Conservation (phyloP, 2,329 filamentous ascomycete species). For the Fusarium pseudonygamai region DNA sequence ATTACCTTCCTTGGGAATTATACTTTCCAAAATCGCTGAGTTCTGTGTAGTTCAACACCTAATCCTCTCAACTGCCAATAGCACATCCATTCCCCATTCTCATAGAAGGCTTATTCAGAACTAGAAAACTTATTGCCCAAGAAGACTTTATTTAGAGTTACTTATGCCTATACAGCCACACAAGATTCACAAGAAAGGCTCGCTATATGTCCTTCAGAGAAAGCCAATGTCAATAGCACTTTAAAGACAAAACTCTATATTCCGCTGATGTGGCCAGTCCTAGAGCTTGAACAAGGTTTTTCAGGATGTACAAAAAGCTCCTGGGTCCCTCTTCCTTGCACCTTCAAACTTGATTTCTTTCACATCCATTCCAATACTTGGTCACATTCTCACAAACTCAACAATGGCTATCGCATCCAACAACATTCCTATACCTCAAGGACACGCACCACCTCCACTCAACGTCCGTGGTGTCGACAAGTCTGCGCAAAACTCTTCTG, state of each 20-base stretch:
- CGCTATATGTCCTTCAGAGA: fast-evolving
- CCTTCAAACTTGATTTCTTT: no score
- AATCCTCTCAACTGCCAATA: not conserved
- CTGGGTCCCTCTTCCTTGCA: not conserved
- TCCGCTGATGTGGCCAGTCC: fast-evolving
- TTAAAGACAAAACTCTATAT: fast-evolving
- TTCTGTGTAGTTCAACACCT: fast-evolving
- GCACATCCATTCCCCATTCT: not conserved
- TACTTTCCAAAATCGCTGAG: fast-evolving
- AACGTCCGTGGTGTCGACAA: not conserved
- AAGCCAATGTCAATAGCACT: not conserved
- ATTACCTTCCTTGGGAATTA: no score
- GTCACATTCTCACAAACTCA: not conserved
- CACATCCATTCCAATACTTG: fast-evolving
- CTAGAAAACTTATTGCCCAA: no score
- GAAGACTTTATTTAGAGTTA: no score
- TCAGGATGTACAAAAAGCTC: not conserved
- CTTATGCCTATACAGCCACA: fast-evolving
- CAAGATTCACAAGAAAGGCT: fast-evolving
- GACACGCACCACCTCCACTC: no score
- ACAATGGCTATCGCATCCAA: not conserved
- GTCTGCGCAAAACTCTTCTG: no score
- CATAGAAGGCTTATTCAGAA: no score
- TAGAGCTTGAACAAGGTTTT: not conserved
- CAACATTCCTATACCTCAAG: no score